Percentiles rank a stretch among this genome's conserved stretches.
phyloP scores from a whole-genome alignment of 371 early-diverging fungal species.

The Rhizomucor miehei region DNA sequence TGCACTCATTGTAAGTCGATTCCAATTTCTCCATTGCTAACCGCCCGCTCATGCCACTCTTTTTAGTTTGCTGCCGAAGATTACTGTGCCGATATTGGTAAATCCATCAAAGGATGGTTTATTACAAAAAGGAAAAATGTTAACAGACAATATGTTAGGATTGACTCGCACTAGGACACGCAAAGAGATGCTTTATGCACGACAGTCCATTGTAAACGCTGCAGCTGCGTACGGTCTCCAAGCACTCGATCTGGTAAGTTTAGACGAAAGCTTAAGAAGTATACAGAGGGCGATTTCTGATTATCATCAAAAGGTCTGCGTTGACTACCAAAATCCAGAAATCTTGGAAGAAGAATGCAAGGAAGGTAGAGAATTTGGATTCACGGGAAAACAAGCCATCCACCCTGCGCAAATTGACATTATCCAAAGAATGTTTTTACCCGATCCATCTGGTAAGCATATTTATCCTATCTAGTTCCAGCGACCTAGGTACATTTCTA shows the following conservation, averaged over 20 bases:
- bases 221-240: conserved; percentile 85
- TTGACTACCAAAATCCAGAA: conserved; percentile 71
- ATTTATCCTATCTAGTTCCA: background rate
- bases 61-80: conserved; percentile 91
- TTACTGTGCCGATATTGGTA: conserved; percentile 82
- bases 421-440: conserved; percentile 78
- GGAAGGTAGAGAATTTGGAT: conserved; percentile 89
- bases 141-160: conserved; percentile 28
- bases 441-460: conserved; percentile 60
- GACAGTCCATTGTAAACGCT: conserved; percentile 76
- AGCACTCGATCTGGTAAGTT: conserved; percentile 81
- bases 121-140: background rate
- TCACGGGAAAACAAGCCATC: conserved; percentile 94
- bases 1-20: conserved; percentile 63
- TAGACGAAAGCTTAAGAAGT: too few species aligned
- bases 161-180: conserved; percentile 71
- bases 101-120: background rate
- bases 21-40: conserved; percentile 1
- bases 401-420: conserved; percentile 86
- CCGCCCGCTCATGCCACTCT: background rate
- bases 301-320: conserved; percentile 60
- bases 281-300: too few species aligned
- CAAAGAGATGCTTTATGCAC: conserved; percentile 74
- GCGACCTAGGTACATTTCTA: background rate
- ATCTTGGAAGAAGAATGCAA: conserved; percentile 75